Base-by-base conservation (phyloP, 164 flowering plant species). In the Aristolochia californica region DNA sequence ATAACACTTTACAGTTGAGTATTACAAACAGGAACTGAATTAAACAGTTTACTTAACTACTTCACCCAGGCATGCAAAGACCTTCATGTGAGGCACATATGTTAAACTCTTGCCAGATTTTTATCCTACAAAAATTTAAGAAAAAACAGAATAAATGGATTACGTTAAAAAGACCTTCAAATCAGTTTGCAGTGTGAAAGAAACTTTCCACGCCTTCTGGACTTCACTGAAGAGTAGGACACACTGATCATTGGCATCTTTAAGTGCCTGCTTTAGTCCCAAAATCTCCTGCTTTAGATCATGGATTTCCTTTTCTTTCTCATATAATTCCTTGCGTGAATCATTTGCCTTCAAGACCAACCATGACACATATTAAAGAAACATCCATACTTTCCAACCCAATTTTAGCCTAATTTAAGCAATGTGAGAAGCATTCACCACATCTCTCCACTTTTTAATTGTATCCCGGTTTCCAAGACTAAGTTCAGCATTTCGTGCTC, bases 381-480 rank as follows among this genome's bases (percentile, higher is more conserved):
- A 51, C 14, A 18, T 51, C 27, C 22, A 18, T 18, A 48, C 5
- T 34, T 43, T 17, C 10, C 9, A 18, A 18, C 26, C 45, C 17
- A 45, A 14, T 25, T 8, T 34, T 34, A 34, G 10, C 40, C 40
- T 5, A 34, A 34, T 34, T 34, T 34, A 3, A 34, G 4, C 40
- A 34, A 34, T 34, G 40, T 34, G 40, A 34, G 40, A 12, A 12
- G 28, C 60, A 83, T 93, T 82, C 73, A 94, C 99, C 68, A 81
- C 66, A 77, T 94, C 97, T 76, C 84, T 83, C 96, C 96, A 94
- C 70, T 94, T 90, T 74, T 87, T 87, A 24, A 86, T 82, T 27
- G 99, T 88, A 74, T 94, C 99, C 43, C 96, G 80, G 69, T 83
- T 86, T 58, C 97, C 97, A 69, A 87, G 95, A 78, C 95, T 88